Conservation (phyloP, 306 rosid species). For the Malus orientalis region DNA sequence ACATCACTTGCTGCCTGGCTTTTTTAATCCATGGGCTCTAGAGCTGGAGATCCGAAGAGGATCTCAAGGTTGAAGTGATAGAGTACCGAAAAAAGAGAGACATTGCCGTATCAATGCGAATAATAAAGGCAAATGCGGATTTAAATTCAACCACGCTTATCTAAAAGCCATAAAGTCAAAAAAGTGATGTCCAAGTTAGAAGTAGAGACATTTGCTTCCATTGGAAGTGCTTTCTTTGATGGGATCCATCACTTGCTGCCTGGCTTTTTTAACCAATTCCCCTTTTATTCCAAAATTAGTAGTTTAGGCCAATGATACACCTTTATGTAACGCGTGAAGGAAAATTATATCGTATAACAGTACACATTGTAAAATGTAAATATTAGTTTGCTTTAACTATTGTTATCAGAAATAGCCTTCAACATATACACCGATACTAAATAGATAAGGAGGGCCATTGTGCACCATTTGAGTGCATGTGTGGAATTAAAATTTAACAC, state of each 20-base stretch:
- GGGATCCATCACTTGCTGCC: background rate
- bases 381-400: background rate
- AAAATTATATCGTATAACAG: no score
- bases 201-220: background rate
- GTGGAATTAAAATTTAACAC: background rate
- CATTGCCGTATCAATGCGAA: no score
- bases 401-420: background rate
- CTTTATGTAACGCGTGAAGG: no score
- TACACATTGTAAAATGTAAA: no score
- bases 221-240: background rate
- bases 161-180: background rate
- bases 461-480: background rate
- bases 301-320: background rate
- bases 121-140: no score
- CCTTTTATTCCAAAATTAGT: background rate
- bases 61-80: background rate
- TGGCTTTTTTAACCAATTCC: background rate
- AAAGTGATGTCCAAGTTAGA: no score
- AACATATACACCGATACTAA: background rate
- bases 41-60: background rate
- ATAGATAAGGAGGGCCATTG: background rate
- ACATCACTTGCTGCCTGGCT: background rate
- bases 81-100: no score
- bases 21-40: background rate
- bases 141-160: background rate